phyloP scores from a whole-genome alignment of 2,329 filamentous ascomycete species.

The Penicillium italicum region DNA sequence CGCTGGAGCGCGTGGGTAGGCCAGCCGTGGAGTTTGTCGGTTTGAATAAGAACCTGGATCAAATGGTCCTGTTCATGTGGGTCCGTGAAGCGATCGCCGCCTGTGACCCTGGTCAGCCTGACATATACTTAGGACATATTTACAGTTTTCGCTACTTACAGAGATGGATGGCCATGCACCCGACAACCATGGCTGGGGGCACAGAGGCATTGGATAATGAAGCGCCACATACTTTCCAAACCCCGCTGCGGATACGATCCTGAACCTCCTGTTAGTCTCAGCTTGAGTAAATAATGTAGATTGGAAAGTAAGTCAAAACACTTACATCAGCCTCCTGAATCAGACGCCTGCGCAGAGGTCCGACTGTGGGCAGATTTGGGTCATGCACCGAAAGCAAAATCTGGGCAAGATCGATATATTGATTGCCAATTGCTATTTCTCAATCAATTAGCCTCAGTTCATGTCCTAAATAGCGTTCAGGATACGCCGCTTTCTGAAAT shows the following conservation, averaged over 20 bases:
- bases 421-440: constrained; percentile 18
- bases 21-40: constrained; percentile 20
- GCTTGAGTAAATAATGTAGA: neutral
- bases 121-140: neutral
- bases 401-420: constrained; percentile 22
- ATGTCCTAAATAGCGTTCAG: neutral
- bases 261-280: constrained; percentile 4
- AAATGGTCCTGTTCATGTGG: constrained; percentile 21
- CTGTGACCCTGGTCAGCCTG: constrained; percentile 12
- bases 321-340: constrained; percentile 19
- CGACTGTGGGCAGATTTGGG: constrained; percentile 15
- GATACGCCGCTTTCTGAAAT: neutral
- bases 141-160: constrained; percentile 10
- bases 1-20: constrained; percentile 19
- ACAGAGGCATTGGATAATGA: constrained; percentile 22
- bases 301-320: neutral
- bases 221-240: constrained; percentile 26
- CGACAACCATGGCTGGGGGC: constrained; percentile 24
- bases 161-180: constrained; percentile 23
- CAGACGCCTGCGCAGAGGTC: constrained; percentile 15
- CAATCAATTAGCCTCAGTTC: neutral
- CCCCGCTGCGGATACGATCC: constrained; percentile 22
- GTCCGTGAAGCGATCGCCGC: constrained; percentile 25
- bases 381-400: constrained; percentile 20
- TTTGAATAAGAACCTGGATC: constrained; percentile 21